Evolutionary conservation across 257 asterid species (phyloP).

Genomic region (Hygrophila difformis): DNA sequence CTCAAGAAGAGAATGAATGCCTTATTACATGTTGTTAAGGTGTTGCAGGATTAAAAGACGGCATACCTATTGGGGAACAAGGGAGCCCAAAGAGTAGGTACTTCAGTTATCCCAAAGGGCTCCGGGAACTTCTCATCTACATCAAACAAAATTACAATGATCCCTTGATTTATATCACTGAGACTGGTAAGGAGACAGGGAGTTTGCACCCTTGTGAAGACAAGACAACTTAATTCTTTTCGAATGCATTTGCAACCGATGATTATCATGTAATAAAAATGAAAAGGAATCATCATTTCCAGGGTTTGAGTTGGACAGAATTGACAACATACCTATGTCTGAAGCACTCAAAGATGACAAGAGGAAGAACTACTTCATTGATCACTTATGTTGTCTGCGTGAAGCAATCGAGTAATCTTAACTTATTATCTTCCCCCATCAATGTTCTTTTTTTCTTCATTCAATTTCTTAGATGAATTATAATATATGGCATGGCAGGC

Average conservation of each 20-base stretch:
- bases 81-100: slow-evolving; percentile 12
- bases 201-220: too few relatives aligned
- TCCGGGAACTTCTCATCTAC: slow-evolving; percentile 13
- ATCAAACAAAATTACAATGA: slow-evolving; percentile 24
- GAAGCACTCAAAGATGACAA: slow-evolving; percentile 24
- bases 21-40: too few relatives aligned
- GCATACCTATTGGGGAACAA: slow-evolving; percentile 13
- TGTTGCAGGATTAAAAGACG: slow-evolving; percentile 10
- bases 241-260: neutral
- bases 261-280: neutral
- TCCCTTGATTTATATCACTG: slow-evolving; percentile 38
- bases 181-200: slow-evolving; percentile 23
- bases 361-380: slow-evolving; percentile 22
- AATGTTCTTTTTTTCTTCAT: too few relatives aligned
- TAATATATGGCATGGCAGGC: slow-evolving; percentile 19
- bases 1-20: too few relatives aligned
- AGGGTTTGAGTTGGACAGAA: slow-evolving; percentile 26
- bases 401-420: slow-evolving; percentile 25
- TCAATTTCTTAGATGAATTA: too few relatives aligned
- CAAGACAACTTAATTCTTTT: neutral
- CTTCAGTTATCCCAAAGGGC: slow-evolving; percentile 26
- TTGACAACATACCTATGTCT: slow-evolving; percentile 14
- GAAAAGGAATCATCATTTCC: neutral
- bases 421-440: neutral
- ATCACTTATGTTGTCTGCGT: slow-evolving; percentile 29